Evolutionary conservation across 306 rosid species (phyloP).

Genomic region (Trifolium subterraneum): DNA sequence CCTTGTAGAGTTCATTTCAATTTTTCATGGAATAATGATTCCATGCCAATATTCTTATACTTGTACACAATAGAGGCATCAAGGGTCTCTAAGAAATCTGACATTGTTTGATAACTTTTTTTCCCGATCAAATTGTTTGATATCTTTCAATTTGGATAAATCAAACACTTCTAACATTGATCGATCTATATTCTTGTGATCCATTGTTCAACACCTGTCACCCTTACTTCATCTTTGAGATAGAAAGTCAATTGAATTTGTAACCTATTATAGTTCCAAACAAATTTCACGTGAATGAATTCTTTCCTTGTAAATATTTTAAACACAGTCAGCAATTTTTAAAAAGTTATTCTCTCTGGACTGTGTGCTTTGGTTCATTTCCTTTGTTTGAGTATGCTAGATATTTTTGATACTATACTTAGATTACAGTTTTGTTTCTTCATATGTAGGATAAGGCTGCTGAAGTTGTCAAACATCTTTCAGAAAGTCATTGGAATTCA

Average conservation of each 20-base stretch:
- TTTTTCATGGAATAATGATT: neutral
- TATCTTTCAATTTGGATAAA: constrained; percentile 18
- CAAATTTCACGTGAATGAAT: neutral
- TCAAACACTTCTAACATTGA: constrained; percentile 10
- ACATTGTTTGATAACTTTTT: neutral
- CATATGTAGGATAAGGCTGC: constrained; percentile 67
- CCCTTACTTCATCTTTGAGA: neutral
- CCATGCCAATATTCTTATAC: neutral
- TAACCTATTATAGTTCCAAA: neutral
- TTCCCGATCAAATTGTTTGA: neutral
- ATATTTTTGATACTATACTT: constrained; percentile 17
- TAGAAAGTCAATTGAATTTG: neutral
- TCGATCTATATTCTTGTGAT: neutral
- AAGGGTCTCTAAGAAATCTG: neutral
- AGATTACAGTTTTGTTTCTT: constrained; percentile 35
- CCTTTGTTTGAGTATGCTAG: constrained; percentile 23
- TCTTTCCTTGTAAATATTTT: neutral
- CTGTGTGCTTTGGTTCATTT: constrained; percentile 24
- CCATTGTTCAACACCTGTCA: neutral
- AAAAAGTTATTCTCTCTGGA: constrained; percentile 5
- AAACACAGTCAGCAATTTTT: neutral
- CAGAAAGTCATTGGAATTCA: constrained; percentile 76
- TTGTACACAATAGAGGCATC: neutral
- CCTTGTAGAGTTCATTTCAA: neutral
- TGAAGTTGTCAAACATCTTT: constrained; percentile 58